phyloP scores from a whole-genome alignment of 2,329 filamentous ascomycete genomes.

The Cytospora paraplurivora region DNA sequence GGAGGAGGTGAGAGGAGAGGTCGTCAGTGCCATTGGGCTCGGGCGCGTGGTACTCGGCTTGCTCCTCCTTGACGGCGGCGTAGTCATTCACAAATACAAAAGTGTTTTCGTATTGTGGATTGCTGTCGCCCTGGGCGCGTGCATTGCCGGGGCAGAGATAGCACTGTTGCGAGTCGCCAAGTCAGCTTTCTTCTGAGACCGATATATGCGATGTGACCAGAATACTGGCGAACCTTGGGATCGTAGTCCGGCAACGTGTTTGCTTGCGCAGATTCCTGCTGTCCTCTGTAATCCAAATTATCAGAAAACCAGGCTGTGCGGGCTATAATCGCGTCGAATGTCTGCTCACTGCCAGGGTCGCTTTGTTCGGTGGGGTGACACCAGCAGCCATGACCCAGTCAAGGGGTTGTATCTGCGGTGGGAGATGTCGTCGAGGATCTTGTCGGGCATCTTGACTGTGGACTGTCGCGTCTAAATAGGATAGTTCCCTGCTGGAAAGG shows the following conservation, averaged over 20 bases:
- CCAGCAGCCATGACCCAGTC: conserved; percentile 86
- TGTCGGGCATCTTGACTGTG: conserved; percentile 62
- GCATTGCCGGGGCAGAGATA: conserved; percentile 93
- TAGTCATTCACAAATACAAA: conserved; percentile 98
- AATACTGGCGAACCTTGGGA: conserved; percentile 53
- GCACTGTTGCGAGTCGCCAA: conserved; percentile 57
- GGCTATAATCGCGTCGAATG: neutral
- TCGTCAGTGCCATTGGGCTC: conserved; percentile 48
- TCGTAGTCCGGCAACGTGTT: conserved; percentile 79
- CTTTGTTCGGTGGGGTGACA: conserved; percentile 95
- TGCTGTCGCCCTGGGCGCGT: conserved; percentile 81
- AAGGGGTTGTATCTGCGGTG: conserved; percentile 93
- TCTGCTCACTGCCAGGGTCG: conserved; percentile 89
- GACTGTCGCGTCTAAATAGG: neutral
- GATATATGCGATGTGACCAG: neutral
- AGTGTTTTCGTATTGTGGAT: conserved; percentile 82
- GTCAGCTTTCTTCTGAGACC: neutral
- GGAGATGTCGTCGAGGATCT: conserved; percentile 91
- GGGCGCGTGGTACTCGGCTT: conserved; percentile 70
- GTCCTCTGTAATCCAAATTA: conserved; percentile 57
- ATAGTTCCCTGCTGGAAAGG: neutral
- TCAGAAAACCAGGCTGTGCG: conserved; percentile 5
- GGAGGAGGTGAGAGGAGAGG: conserved; percentile 74
- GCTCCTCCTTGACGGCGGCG: conserved; percentile 91
- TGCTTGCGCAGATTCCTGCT: conserved; percentile 72